Percentiles rank a stretch among this genome's conserved stretches.
These are phyloP conservation scores for Hemileccinum rubropunctum DNA, from an alignment of 768 basidiomycete genomes.

Conservation along the genomic window DNA sequence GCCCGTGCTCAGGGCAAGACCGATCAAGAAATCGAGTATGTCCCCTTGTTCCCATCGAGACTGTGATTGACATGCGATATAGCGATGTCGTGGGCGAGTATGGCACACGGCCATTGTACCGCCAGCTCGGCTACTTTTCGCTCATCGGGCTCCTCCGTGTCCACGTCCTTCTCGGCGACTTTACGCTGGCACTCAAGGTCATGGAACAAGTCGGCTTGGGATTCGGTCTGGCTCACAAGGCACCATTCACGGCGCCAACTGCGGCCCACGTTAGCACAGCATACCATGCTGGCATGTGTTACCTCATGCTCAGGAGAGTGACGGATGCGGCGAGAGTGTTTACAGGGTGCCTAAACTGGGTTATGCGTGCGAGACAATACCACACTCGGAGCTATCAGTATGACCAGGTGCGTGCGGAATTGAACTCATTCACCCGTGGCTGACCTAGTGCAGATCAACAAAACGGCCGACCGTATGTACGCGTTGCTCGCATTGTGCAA, in stretches of 20 bases:
- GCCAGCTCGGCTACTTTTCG: conserved; percentile 96
- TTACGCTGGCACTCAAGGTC: conserved; percentile 89
- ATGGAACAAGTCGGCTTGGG: conserved; percentile 93
- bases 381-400: conserved; percentile 97
- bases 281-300: conserved; percentile 97
- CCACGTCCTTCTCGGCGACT: conserved; percentile 94
- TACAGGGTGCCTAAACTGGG: conserved; percentile 90
- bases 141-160: conserved; percentile 94
- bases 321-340: conserved; percentile 95
- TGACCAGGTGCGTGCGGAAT: conserved; percentile 62
- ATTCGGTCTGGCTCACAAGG: conserved; percentile 88
- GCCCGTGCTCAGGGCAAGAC: conserved; percentile 80
- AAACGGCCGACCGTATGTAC: conserved; percentile 98
- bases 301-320: conserved; percentile 91
- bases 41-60: conserved; percentile 12
- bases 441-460: conserved; percentile 68
- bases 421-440: background rate
- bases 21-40: conserved; percentile 80
- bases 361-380: conserved; percentile 93
- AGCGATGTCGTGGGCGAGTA: conserved; percentile 91
- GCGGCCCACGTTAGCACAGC: conserved; percentile 96
- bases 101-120: conserved; percentile 84
- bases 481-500: conserved; percentile 93
- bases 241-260: conserved; percentile 90
- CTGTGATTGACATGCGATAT: conserved; percentile 2